Base-by-base conservation (phyloP, 2,329 filamentous ascomycete species). In the Aspergillus aculeatinus region DNA sequence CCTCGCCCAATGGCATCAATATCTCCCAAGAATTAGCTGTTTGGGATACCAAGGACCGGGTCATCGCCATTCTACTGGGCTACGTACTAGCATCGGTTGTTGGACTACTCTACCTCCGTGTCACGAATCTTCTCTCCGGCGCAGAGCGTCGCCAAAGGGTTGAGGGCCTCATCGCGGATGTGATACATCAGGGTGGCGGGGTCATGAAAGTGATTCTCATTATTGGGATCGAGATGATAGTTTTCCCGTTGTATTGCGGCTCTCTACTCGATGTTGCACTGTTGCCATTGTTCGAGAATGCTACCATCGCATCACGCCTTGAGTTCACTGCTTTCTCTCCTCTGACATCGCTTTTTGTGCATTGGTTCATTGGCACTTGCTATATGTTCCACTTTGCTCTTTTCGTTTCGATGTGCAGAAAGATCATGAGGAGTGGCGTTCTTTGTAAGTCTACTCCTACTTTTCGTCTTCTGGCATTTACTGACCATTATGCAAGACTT, bases 331-430 rank as follows among this genome's bases (percentile, higher is more conserved):
- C 86, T 57, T 83, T 87, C 62, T 92, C 89, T 62, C 95, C 95
- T 0, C 84, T 94, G 66, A 97, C 92, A 0, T 96, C 94, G 14
- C 86, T 96, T 14, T 99, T 99, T 74, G 90, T 98, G 55, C 95
- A 99, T 75, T 99, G 95, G 95, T 99, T 99, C 72, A 89, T 97
- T 59, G 95, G 95, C 52, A 99, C 95, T 3, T 96, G 93, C 64
- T 99, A 99, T 77, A 99, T 99, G 96, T 99, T 99, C 79, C 95
- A 99, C 74, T 99, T 99, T 74, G 95, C 95, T 5, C 84, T 99
- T 3, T 99, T 99, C 73, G 95, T 99, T 19, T 96, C 93, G 59
- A 98, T 99, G 93, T 99, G 95, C 77, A 89, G 95, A 63, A 97
- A 96, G 79, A 96, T 98, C 60, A 91, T 99, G 89, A 89, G 95